Conservation (phyloP, 2,329 filamentous ascomycete species). For the Venturia pyrina region DNA sequence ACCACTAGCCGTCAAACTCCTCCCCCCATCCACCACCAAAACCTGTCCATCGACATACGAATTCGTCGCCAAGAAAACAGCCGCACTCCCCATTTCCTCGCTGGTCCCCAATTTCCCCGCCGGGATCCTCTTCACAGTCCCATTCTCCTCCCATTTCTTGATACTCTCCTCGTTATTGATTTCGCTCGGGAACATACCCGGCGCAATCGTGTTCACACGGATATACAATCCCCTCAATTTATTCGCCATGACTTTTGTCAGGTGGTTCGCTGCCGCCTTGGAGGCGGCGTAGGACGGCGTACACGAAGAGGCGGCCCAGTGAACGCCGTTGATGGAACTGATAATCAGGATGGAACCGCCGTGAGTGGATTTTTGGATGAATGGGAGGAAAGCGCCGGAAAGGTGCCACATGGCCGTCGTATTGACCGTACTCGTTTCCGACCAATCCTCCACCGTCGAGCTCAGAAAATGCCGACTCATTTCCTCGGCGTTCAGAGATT, state of each 20-base stretch:
- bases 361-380: neutral
- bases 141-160: neutral
- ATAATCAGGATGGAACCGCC: neutral
- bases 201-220: slow-evolving; percentile 10
- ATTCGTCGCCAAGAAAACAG: slow-evolving; percentile 1
- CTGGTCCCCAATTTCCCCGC: neutral
- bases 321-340: neutral
- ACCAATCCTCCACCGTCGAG: neutral
- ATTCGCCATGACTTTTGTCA: slow-evolving; percentile 60
- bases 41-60: neutral
- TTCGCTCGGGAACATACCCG: slow-evolving; percentile 54
- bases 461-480: neutral
- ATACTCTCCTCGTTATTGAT: slow-evolving; percentile 27
- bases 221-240: slow-evolving; percentile 43
- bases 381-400: neutral
- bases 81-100: neutral
- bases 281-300: slow-evolving; percentile 65
- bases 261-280: slow-evolving; percentile 64
- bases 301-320: neutral
- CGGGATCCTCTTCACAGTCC: neutral
- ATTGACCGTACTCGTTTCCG: neutral
- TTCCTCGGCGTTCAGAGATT: slow-evolving; percentile 13
- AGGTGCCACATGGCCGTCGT: neutral
- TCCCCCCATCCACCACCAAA: neutral
- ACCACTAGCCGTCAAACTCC: neutral